These are phyloP conservation scores for Xenoacremonium recifei DNA, from an alignment of 2,329 filamentous ascomycete genomes.

Conservation along the genomic window DNA sequence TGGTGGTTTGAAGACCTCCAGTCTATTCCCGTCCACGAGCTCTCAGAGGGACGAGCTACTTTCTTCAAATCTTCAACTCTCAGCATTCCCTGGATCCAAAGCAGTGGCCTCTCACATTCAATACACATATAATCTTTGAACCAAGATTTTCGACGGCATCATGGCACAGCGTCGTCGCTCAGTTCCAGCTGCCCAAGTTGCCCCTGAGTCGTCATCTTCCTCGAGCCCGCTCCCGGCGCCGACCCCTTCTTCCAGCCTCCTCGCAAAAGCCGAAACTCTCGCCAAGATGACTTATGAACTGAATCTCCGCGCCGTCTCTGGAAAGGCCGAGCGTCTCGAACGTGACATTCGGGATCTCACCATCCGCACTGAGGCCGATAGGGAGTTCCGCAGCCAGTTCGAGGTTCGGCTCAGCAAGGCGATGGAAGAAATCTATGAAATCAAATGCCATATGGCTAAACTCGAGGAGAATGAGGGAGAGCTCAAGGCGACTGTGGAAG, in stretches of 20 bases:
- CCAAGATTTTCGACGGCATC: no score
- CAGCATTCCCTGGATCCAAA: no score
- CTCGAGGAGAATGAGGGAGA: conserved; percentile 9
- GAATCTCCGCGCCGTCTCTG: conserved; percentile 28
- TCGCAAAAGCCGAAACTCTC: conserved; percentile 31
- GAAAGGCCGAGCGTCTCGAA: conserved; percentile 29
- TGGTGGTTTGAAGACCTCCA: no score
- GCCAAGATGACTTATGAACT: conserved; percentile 38
- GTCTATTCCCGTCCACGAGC: no score
- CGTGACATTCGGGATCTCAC: conserved; percentile 28
- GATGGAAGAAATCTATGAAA: conserved; percentile 30
- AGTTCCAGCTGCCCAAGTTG: conserved; percentile 11
- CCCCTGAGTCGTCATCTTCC: not conserved
- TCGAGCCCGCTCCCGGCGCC: not conserved
- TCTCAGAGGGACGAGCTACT: no score
- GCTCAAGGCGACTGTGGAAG: conserved; percentile 14
- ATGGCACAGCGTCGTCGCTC: conserved; percentile 16
- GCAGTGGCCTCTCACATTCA: no score
- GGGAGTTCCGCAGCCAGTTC: conserved; percentile 27
- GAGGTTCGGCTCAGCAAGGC: conserved; percentile 28
- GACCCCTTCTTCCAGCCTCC: conserved; percentile 9
- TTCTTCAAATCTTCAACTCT: no score
- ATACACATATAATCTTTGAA: no score
- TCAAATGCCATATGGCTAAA: conserved; percentile 26
- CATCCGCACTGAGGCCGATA: conserved; percentile 23